These are phyloP conservation scores for Amniculicola lignicola DNA, from an alignment of 495 filamentous ascomycete genomes.

Conservation along the genomic window DNA sequence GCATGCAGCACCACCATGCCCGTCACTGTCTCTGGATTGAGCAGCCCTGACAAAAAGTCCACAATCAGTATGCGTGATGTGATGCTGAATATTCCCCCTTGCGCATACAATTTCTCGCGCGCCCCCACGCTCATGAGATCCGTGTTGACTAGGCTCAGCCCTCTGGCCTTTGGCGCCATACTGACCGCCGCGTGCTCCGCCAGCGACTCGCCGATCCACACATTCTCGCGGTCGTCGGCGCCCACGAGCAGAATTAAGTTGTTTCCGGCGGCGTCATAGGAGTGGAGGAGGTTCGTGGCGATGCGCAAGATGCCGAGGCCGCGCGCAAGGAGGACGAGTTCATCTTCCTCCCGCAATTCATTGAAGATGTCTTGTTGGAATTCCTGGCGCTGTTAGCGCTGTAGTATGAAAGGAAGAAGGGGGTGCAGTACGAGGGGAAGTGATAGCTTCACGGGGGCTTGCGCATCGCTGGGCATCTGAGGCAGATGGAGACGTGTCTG, in stretches of 20 bases:
- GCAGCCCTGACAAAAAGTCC: slow-evolving; percentile 77
- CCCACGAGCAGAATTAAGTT: slow-evolving; percentile 86
- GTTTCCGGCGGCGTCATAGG: slow-evolving; percentile 92
- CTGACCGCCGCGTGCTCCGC: slow-evolving; percentile 92
- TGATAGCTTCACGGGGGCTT: slow-evolving; percentile 79
- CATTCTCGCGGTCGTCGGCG: slow-evolving; percentile 89
- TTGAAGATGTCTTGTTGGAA: slow-evolving; percentile 82
- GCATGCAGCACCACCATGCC: slow-evolving; percentile 87
- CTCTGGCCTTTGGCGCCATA: slow-evolving; percentile 69
- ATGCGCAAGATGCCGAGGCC: slow-evolving; percentile 88
- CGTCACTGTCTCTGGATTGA: slow-evolving; percentile 81
- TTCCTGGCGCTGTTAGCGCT: slow-evolving; percentile 32
- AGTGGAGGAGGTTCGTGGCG: slow-evolving; percentile 90
- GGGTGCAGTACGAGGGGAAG: slow-evolving; percentile 72
- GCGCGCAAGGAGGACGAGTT: slow-evolving; percentile 84
- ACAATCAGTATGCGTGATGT: slow-evolving; percentile 94
- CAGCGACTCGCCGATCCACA: slow-evolving; percentile 57
- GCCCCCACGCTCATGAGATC: slow-evolving; percentile 82
- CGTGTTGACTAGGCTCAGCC: slow-evolving; percentile 88
- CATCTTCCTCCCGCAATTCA: slow-evolving; percentile 86
- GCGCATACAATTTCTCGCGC: slow-evolving; percentile 82
- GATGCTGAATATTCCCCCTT: slow-evolving; percentile 91
- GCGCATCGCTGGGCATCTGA: slow-evolving; percentile 39
- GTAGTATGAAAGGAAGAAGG: not conserved
- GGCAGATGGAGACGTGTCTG: not conserved